phyloP scores from a whole-genome alignment of 805 yeast genomes.

The Candida suzukii region DNA sequence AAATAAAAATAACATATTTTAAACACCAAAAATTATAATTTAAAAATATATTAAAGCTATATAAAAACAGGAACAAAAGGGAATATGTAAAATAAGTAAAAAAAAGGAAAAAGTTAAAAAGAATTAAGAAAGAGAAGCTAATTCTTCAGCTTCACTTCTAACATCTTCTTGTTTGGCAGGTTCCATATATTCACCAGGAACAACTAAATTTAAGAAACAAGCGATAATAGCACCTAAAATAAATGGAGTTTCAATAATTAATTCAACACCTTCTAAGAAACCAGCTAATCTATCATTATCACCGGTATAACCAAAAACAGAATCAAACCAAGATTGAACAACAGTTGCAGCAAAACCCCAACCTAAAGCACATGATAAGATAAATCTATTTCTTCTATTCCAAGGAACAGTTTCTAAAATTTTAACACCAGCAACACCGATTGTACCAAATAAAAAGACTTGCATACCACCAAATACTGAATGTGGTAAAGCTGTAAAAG shows the following conservation, averaged over 20 bases:
- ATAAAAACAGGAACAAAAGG: not conserved
- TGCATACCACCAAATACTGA: conserved; percentile 73
- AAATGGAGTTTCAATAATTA: conserved; percentile 33
- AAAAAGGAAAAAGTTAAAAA: not conserved
- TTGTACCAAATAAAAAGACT: conserved; percentile 32
- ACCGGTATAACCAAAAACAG: conserved; percentile 34
- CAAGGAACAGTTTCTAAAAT: conserved; percentile 25
- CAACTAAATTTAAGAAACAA: conserved; percentile 11
- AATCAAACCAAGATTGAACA: conserved; percentile 32
- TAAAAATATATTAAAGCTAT: not conserved
- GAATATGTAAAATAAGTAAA: not conserved
- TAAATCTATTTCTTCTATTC: conserved; percentile 35
- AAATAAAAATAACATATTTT: too few species aligned
- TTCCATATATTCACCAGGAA: conserved; percentile 4
- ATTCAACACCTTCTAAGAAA: conserved; percentile 34
- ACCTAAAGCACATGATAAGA: conserved; percentile 34
- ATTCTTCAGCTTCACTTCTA: not conserved
- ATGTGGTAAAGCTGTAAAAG: conserved; percentile 62
- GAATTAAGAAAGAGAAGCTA: not conserved
- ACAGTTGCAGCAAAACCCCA: conserved; percentile 37
- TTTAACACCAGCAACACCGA: conserved; percentile 26
- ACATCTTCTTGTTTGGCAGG: not conserved
- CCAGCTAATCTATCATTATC: conserved; percentile 29
- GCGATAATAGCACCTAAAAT: conserved; percentile 15
- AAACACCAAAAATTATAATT: too few species aligned